phyloP scores from a whole-genome alignment of 1,139 yeast species.

The Nematodospora anomalae region DNA sequence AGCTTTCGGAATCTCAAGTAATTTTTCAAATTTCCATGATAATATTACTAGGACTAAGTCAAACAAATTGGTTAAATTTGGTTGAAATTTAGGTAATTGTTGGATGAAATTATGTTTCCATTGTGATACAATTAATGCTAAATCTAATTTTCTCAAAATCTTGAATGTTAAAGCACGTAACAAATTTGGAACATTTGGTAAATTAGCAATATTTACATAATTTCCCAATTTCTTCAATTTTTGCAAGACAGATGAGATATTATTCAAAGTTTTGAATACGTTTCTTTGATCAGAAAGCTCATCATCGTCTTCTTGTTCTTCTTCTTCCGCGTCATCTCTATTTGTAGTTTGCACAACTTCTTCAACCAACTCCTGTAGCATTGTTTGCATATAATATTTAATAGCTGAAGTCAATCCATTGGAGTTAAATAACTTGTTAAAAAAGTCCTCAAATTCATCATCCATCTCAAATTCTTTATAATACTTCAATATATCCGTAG shows the following conservation, averaged over 20 bases:
- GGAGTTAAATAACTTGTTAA: conserved; percentile 14
- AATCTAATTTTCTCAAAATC: conserved; percentile 23
- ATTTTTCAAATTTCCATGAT: conserved; percentile 39
- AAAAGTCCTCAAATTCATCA: conserved; percentile 19
- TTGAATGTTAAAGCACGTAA: conserved; percentile 15
- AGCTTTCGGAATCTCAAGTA: conserved; percentile 20
- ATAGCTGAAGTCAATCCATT: conserved; percentile 23
- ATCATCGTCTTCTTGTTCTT: conserved; percentile 1
- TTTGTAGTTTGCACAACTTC: conserved; percentile 8
- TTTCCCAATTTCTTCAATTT: conserved; percentile 33
- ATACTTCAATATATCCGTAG: conserved; percentile 24
- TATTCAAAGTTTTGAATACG: conserved; percentile 18
- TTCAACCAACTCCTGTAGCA: conserved; percentile 22
- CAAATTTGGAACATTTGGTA: conserved; percentile 12
- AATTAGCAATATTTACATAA: conserved; percentile 16
- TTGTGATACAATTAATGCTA: conserved; percentile 17
- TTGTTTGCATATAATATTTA: conserved; percentile 25
- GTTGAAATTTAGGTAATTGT: conserved; percentile 16
- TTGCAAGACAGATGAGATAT: conserved; percentile 19
- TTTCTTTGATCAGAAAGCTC: conserved; percentile 18
- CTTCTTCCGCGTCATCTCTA: conserved; percentile 12
- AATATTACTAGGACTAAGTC: conserved; percentile 28
- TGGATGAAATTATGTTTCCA: conserved; percentile 26
- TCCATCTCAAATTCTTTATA: conserved; percentile 22
- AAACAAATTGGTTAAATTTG: conserved; percentile 21